These are phyloP conservation scores for Dipteronia sinensis DNA, from an alignment of 345 rosid species.

Conservation along the genomic window DNA sequence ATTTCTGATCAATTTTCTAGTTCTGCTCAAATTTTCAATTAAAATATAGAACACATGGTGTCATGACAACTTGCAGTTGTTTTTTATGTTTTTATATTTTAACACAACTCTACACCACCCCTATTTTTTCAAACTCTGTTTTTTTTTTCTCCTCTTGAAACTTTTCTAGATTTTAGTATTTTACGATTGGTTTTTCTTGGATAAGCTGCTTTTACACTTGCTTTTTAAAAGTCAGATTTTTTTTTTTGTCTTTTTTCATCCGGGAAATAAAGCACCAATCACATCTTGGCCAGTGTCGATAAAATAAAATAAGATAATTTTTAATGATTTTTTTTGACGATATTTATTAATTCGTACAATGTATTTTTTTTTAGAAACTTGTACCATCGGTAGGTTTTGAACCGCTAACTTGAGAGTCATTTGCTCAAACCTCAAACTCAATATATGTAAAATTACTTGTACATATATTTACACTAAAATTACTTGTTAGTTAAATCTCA, in stretches of 20 bases:
- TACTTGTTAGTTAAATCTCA: too few relatives aligned
- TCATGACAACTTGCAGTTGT: slow-evolving; percentile 32
- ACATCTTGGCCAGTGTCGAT: not conserved
- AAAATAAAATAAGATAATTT: too few relatives aligned
- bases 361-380: too few relatives aligned
- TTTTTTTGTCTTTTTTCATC: too few relatives aligned
- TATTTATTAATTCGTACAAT: too few relatives aligned
- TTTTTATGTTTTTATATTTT: slow-evolving; percentile 5
- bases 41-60: slow-evolving; percentile 26
- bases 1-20: slow-evolving; percentile 10
- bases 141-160: not conserved
- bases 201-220: not conserved
- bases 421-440: too few relatives aligned
- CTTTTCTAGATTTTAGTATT: not conserved
- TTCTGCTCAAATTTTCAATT: not conserved
- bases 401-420: too few relatives aligned
- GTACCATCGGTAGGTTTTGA: too few relatives aligned
- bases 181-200: not conserved
- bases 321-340: too few relatives aligned
- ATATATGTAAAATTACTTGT: too few relatives aligned
- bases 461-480: too few relatives aligned
- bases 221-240: not conserved
- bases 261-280: not conserved
- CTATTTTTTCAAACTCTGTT: not conserved
- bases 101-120: not conserved